Evolutionary conservation across 1,139 yeast species (phyloP).

Genomic region (Scheffersomyces cryptocercus): DNA sequence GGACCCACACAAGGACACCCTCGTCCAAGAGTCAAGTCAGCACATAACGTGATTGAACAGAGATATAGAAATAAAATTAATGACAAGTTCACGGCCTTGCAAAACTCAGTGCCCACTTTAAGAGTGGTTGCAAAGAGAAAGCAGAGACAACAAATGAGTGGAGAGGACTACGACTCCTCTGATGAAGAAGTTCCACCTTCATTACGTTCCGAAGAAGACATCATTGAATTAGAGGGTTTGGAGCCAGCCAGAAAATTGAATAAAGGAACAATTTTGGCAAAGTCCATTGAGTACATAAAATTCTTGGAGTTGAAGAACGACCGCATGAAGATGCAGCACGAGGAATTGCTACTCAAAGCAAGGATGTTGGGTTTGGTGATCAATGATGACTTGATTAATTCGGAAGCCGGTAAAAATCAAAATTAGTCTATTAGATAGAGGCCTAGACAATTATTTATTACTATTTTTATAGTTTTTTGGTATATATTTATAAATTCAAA

Average conservation of each 20-base stretch:
- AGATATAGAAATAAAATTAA: constrained; percentile 48
- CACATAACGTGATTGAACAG: constrained; percentile 49
- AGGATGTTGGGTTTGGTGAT: constrained; percentile 25
- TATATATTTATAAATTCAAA: background rate
- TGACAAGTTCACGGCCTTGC: constrained; percentile 44
- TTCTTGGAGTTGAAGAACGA: constrained; percentile 42
- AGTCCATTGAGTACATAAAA: constrained; percentile 46
- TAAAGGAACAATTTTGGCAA: constrained; percentile 46
- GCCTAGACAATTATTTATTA: background rate
- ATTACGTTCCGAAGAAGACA: constrained; percentile 13
- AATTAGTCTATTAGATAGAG: background rate
- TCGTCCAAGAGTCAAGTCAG: constrained; percentile 28
- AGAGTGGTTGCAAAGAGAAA: constrained; percentile 30
- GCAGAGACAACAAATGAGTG: constrained; percentile 10
- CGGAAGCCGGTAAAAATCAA: background rate
- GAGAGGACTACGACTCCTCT: constrained; percentile 15
- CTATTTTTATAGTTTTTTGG: background rate
- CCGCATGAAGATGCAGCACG: constrained; percentile 35
- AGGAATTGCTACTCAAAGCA: constrained; percentile 30
- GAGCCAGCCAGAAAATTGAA: constrained; percentile 48
- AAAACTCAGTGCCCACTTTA: constrained; percentile 44
- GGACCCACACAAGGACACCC: constrained; percentile 1
- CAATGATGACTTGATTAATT: constrained; percentile 8
- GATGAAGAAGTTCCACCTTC: constrained; percentile 11
- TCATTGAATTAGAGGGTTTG: constrained; percentile 40